Base-by-base conservation (phyloP, 192 early-diverging fungal species). In the Oehlia diaphana region DNA sequence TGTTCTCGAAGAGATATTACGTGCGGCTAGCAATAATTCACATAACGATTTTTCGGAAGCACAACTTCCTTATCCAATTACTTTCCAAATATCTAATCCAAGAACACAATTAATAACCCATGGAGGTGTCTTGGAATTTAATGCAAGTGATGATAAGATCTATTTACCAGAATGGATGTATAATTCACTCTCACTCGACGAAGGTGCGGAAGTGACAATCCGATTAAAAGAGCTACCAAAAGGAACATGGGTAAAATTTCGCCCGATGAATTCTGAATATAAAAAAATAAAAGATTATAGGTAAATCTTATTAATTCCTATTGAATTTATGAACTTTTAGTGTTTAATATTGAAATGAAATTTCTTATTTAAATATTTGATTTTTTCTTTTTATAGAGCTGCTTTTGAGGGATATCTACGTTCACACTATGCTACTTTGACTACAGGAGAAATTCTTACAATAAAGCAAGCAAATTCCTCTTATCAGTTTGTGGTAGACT, bases 61-160 rank as follows among this genome's bases (percentile, higher is more conserved):
- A 16, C 74, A 79, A n/a, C 79, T 90, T 9, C 88, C 89, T n/a
- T 88, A 87, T 33, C 91, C 91, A 2, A 72, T 90, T 37, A 91
- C 89, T 19, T 92, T 92, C 73, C 82, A 89, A 62, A 82, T 92
- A 49, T 82, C 83, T 33, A 88, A 89, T 81, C 84, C 88, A 28
- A 75, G 81, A 44, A 84, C 86, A 23, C 72, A 82, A 9, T 44
- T 75, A 35, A 44, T 87, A 9, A 81, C 87, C 28, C 88, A 90
- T 69, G 88, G 90, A 64, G 90, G 92, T n/a, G 94, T 95, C 66
- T 88, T 90, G 63, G 94, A 94, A 79, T 95, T 94, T 73, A 91
- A 90, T 63, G 78, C 87, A 3, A 83, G 84, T 6, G 91, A 92
- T 44, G 87, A 82, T 6, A 62, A 71, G 2, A 82, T 86, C 0